These are phyloP conservation scores for Amauroascus verrucosus DNA, from an alignment of 2,329 filamentous ascomycete genomes.

Conservation along the genomic window DNA sequence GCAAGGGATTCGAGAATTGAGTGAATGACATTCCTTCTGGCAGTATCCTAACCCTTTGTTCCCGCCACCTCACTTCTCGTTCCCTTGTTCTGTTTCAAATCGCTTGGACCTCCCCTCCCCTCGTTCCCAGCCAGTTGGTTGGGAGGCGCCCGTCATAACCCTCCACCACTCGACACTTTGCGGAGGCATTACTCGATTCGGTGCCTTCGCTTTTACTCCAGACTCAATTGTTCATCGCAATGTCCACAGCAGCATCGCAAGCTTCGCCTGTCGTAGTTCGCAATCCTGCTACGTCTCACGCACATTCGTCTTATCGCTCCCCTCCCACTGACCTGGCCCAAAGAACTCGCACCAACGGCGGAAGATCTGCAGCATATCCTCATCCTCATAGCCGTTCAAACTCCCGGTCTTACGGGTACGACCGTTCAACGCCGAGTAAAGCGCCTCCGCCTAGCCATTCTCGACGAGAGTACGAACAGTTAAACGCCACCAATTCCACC, in stretches of 20 bases:
- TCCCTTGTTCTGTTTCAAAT: constrained; percentile 6
- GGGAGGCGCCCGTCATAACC: neutral
- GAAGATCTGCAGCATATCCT: constrained; percentile 32
- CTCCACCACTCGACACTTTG: neutral
- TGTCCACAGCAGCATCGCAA: constrained; percentile 40
- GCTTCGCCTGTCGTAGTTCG: constrained; percentile 40
- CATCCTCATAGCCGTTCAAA: constrained; percentile 26
- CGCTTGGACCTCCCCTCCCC: constrained; percentile 3
- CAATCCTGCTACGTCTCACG: constrained; percentile 41
- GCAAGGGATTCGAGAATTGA: neutral
- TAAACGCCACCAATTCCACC: constrained; percentile 51
- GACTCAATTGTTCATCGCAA: constrained; percentile 18
- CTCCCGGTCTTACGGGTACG: constrained; percentile 35
- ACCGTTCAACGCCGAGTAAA: constrained; percentile 39
- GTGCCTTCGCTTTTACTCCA: neutral
- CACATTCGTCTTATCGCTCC: constrained; percentile 35
- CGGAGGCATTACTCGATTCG: neutral
- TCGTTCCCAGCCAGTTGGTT: constrained; percentile 6
- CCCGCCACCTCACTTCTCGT: constrained; percentile 4
- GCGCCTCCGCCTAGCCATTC: constrained; percentile 43
- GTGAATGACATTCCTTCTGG: constrained; percentile 4
- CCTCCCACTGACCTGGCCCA: constrained; percentile 36
- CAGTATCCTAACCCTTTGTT: neutral
- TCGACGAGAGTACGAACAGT: constrained; percentile 64
- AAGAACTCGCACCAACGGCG: constrained; percentile 38